Evolutionary conservation across 805 yeast species (phyloP).

Genomic region (Spencermartinsiella europaea): DNA sequence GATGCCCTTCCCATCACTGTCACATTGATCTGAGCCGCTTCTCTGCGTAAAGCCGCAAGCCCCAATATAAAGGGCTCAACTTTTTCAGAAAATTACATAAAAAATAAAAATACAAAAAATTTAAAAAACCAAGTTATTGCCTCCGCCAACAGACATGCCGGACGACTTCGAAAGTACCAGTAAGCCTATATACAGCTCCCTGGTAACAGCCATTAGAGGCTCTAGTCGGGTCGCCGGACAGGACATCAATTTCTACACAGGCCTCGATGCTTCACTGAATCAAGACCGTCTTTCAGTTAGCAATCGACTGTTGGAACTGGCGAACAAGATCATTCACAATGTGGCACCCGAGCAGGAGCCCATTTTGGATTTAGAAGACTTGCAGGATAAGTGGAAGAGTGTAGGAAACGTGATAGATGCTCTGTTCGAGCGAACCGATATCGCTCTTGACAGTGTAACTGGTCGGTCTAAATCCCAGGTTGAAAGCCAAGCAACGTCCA

Average conservation of each 20-base stretch:
- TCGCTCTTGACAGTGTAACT: constrained; percentile 47
- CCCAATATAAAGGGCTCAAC: too few species aligned
- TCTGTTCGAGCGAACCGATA: constrained; percentile 71
- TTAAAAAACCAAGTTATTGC: background rate
- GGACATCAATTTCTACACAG: constrained; percentile 71
- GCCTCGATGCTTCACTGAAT: constrained; percentile 49
- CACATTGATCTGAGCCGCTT: too few species aligned
- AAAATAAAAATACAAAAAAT: too few species aligned
- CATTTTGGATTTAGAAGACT: constrained; percentile 38
- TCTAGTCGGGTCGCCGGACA: constrained; percentile 68
- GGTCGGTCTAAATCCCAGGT: constrained; percentile 5
- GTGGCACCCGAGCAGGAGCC: constrained; percentile 25
- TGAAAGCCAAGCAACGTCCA: background rate
- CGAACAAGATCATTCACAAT: constrained; percentile 24
- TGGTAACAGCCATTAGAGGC: constrained; percentile 57
- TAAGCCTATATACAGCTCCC: constrained; percentile 37
- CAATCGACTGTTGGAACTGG: constrained; percentile 26
- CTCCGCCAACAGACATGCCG: too few species aligned
- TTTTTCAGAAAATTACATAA: background rate
- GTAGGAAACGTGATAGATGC: constrained; percentile 61
- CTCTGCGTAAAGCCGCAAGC: too few species aligned
- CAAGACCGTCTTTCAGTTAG: constrained; percentile 36
- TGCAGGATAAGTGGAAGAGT: constrained; percentile 54
- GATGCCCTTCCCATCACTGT: too few species aligned
- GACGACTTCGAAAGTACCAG: constrained; percentile 16